Evolutionary conservation across 83 land plant genomes (phyloP), one percentile per base, ranked within the genome.

Genomic region (Picea abies): DNA sequence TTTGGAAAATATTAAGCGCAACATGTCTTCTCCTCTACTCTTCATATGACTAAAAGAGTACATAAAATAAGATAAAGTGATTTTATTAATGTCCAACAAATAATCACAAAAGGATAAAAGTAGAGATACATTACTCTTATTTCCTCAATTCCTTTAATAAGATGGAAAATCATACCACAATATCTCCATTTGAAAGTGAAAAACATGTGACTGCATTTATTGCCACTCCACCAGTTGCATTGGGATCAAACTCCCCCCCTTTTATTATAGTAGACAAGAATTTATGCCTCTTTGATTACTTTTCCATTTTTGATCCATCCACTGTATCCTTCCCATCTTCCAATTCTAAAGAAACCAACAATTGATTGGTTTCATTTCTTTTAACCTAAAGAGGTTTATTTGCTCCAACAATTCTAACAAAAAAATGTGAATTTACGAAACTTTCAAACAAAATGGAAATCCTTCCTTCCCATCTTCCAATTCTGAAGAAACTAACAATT

Each of bases 151-250:
- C 79, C 62, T 76, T 56, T 76, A 76, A 49, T n/a, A 75, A 25
- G n/a, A 76, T 76, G 29, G 61, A 35, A 85, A 71, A 87, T 56
- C 91, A 77, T 91, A 97, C 98, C 99, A 94, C 98, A 88, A 95
- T 88, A 86, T 94, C 98, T 79, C 99, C 99, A 88, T 94, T 95
- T 19, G 87, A 81, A 81, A 97, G 92, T n/a, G 97, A 91, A 82
- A 84, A 89, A 84, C 98, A 93, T 78, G 86, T 80, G 19, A 88
- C 88, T 23, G 88, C 79, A 84, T 85, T 85, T 86, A 97, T 88
- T 9, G 97, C 99, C 16, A 91, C 87, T 63, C 99, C 99, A 66
- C 99, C 97, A 83, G 98, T 92, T 58, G 85, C 62, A 72, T 41
- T 83, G 19, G 96, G 90, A 87, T 94, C 90, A 83, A 97, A 97